Evolutionary conservation across 345 rosid species (phyloP).

Genomic region (Rhizophora apiculata): DNA sequence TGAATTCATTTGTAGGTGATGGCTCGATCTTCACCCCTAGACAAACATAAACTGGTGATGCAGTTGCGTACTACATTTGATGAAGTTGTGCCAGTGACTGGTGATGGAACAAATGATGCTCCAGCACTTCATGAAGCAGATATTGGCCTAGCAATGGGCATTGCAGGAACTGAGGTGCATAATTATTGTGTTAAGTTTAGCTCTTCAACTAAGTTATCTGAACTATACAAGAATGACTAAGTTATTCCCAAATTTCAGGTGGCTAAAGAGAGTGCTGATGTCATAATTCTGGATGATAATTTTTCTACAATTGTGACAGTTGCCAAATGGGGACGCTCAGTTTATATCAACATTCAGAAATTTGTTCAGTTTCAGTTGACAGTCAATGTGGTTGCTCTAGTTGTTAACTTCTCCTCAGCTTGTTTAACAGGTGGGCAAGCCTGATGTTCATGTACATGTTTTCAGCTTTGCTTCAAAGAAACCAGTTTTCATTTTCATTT

Average conservation of each 20-base stretch:
- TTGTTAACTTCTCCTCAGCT: constrained; percentile 91
- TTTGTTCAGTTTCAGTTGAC: constrained; percentile 96
- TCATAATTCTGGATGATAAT: constrained; percentile 85
- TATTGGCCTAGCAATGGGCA: constrained; percentile 97
- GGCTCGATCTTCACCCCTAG: constrained; percentile 95
- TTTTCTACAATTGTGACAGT: constrained; percentile 94
- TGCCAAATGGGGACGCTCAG: constrained; percentile 95
- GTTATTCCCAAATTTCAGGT: constrained; percentile 52
- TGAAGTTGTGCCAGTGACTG: constrained; percentile 84
- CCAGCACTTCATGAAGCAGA: constrained; percentile 98
- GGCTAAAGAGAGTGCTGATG: constrained; percentile 98
- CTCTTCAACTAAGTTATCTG: neutral
- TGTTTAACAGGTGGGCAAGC: constrained; percentile 71
- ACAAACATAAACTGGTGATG: constrained; percentile 82
- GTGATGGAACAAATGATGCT: constrained; percentile 97
- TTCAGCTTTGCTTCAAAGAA: constrained; percentile 1
- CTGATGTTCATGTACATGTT: neutral
- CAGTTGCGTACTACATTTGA: constrained; percentile 78
- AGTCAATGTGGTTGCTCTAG: constrained; percentile 75
- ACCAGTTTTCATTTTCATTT: constrained; percentile 3
- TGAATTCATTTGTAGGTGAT: constrained; percentile 58
- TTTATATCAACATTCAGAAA: constrained; percentile 86
- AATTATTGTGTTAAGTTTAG: neutral
- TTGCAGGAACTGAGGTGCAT: constrained; percentile 89
- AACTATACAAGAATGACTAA: neutral